Base-by-base conservation (phyloP, 1,139 yeast species). In the Suhomyces guaymorum region DNA sequence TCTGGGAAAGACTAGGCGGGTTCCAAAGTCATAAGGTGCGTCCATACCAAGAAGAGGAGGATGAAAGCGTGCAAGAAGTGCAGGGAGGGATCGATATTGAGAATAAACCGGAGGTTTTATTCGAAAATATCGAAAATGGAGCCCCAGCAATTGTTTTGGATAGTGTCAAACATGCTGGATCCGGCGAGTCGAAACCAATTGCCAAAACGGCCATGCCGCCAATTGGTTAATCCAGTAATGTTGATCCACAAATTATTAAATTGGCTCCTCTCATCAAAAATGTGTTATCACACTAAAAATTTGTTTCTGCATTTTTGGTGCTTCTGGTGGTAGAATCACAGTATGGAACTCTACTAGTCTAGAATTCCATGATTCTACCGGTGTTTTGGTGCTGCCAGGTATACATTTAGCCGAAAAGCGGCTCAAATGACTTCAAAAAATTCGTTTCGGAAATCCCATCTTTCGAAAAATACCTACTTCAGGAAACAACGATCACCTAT, bases 1-100 rank as follows among this genome's bases (percentile, higher is more conserved):
- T 70, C 14, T 70, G 76, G 76, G 73, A 70, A 41, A 48, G 74
- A 33, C 48, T 70, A 22, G 75, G 75, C 1, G 73, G 72, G 0
- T 43, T 57, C 24, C 63, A 65, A 20, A 62, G 73, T 39, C 49
- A 55, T 13, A 51, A 57, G n/a, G 70, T 67, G 4, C 47, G 65
- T 26, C 63, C 54, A 33, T 61, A 49, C 33, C 55, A 57, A 15
- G 53, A 48, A 12, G 54, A 46, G 4, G 54, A 46, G 4, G 38
- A 30, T 3, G 33, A 25, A 8, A 12, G 13, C 4, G n/a, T n/a
- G n/a, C n/a, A n/a, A n/a, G n/a, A n/a, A 13, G 15, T 9, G 28
- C 11, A 11, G 5, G 37, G 40, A 9, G 31, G 32, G 10, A 35
- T 49, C 11, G 55, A 57, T 38, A 43, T 55, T 14, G 25, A 43